phyloP scores from a whole-genome alignment of 2,329 filamentous ascomycete species.

The Fusarium multiceps region DNA sequence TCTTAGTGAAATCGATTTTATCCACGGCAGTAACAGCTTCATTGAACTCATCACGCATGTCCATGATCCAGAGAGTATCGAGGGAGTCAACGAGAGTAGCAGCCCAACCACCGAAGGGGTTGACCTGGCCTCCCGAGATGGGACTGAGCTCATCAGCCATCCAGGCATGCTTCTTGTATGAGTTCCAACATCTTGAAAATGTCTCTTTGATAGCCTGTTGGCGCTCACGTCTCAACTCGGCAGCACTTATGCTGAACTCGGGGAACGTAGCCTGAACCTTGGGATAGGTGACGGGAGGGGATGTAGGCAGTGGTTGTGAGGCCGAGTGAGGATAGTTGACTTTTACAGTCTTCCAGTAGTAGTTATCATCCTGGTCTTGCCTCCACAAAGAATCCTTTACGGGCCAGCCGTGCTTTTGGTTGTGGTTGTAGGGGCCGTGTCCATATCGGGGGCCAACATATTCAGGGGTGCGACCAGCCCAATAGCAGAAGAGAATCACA shows the following conservation, averaged over 20 bases:
- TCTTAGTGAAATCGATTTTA: slow-evolving; percentile 70
- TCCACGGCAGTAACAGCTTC: slow-evolving; percentile 69
- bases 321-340: slow-evolving; percentile 45
- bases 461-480: slow-evolving; percentile 31
- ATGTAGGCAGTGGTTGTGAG: slow-evolving; percentile 49
- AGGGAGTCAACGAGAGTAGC: slow-evolving; percentile 75
- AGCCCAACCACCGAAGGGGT: slow-evolving; percentile 74
- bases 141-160: slow-evolving; percentile 72
- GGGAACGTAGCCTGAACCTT: slow-evolving; percentile 50
- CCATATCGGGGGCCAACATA: slow-evolving; percentile 30
- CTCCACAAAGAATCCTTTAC: slow-evolving; percentile 40
- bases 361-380: slow-evolving; percentile 41
- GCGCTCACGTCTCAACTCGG: slow-evolving; percentile 49
- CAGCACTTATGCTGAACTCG: slow-evolving; percentile 42
- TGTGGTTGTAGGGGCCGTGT: slow-evolving; percentile 36
- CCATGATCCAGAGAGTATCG: slow-evolving; percentile 81
- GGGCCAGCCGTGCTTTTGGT: slow-evolving; percentile 38
- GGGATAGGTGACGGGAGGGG: slow-evolving; percentile 46
- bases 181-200: slow-evolving; percentile 60
- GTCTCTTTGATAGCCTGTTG: slow-evolving; percentile 55
- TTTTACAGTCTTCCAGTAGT: slow-evolving; percentile 46
- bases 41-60: slow-evolving; percentile 71
- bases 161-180: slow-evolving; percentile 73
- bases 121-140: slow-evolving; percentile 61
- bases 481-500: slow-evolving; percentile 38